Percentiles rank a stretch among this genome's conserved stretches.
phyloP scores from a whole-genome alignment of 2,329 filamentous ascomycete species.

The Microsporum canis region DNA sequence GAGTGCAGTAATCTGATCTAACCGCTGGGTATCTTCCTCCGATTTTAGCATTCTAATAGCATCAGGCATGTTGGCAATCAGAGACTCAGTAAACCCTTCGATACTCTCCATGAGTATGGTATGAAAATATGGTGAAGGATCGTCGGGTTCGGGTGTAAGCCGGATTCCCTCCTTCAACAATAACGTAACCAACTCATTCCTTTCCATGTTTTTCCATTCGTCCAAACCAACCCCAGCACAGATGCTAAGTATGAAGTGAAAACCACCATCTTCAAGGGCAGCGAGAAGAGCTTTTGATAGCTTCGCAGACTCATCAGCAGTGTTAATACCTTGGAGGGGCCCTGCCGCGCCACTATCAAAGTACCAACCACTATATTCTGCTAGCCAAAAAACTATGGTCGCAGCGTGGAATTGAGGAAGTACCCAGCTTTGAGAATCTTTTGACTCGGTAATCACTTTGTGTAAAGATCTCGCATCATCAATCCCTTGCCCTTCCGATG shows the following conservation, averaged over 20 bases:
- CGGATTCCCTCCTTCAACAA: constrained; percentile 68
- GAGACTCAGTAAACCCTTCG: constrained; percentile 78
- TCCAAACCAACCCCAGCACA: constrained; percentile 68
- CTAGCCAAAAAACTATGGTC: constrained; percentile 73
- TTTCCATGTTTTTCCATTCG: constrained; percentile 80
- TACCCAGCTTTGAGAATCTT: constrained; percentile 59
- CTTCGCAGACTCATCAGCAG: constrained; percentile 55
- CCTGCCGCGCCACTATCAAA: constrained; percentile 57
- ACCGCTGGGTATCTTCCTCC: constrained; percentile 73
- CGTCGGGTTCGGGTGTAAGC: constrained; percentile 54
- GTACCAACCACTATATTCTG: constrained; percentile 86
- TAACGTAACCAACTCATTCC: constrained; percentile 69
- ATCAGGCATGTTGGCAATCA: constrained; percentile 92
- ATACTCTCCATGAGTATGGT: constrained; percentile 64
- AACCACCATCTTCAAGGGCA: constrained; percentile 73
- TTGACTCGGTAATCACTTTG: constrained; percentile 51
- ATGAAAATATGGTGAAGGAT: constrained; percentile 63
- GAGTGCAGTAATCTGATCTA: constrained; percentile 37
- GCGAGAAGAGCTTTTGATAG: constrained; percentile 63
- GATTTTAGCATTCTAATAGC: constrained; percentile 72
- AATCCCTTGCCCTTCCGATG: constrained; percentile 58
- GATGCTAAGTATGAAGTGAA: constrained; percentile 81
- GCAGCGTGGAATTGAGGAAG: constrained; percentile 68
- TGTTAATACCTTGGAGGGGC: constrained; percentile 50
- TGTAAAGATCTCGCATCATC: constrained; percentile 61